Conservation (phyloP, 2,329 filamentous ascomycete genomes). For the Venturia pyrina region DNA sequence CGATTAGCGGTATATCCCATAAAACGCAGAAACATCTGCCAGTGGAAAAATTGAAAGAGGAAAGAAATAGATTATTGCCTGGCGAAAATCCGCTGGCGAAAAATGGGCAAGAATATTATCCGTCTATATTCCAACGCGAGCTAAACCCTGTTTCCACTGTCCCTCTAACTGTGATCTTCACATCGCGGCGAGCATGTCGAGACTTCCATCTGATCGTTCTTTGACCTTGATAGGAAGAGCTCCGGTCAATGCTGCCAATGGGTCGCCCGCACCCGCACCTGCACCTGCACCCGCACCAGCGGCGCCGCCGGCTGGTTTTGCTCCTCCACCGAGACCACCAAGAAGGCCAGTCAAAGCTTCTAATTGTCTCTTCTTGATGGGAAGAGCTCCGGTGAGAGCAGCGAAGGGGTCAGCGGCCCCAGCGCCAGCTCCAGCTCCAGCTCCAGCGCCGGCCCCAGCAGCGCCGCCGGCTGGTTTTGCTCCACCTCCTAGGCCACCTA, state of each 20-base stretch:
- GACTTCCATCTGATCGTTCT: neutral
- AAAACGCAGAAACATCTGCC: too few species aligned
- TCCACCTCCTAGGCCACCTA: neutral
- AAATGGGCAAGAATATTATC: too few species aligned
- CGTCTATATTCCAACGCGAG: neutral
- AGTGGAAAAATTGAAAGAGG: too few species aligned
- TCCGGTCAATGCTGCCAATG: neutral
- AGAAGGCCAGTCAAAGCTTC: neutral
- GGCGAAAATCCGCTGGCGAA: too few species aligned
- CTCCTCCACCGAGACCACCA: neutral
- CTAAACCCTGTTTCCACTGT: neutral
- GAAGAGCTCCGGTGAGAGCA: neutral
- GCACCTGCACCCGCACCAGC: neutral
- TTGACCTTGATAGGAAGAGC: slow-evolving; percentile 1
- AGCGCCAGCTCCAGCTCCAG: too few species aligned
- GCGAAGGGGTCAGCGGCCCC: neutral
- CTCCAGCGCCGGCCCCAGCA: neutral
- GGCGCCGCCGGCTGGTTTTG: neutral
- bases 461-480: neutral
- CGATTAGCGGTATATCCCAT: too few species aligned
- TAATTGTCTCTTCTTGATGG: neutral
- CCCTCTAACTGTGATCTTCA: neutral
- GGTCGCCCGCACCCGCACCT: too few species aligned
- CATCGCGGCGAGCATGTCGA: neutral
- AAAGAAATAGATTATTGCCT: too few species aligned